Evolutionary conservation across 2,329 filamentous ascomycete genomes (phyloP), one percentile per base, ranked within the genome.

Genomic region (Cercospora sojina): DNA sequence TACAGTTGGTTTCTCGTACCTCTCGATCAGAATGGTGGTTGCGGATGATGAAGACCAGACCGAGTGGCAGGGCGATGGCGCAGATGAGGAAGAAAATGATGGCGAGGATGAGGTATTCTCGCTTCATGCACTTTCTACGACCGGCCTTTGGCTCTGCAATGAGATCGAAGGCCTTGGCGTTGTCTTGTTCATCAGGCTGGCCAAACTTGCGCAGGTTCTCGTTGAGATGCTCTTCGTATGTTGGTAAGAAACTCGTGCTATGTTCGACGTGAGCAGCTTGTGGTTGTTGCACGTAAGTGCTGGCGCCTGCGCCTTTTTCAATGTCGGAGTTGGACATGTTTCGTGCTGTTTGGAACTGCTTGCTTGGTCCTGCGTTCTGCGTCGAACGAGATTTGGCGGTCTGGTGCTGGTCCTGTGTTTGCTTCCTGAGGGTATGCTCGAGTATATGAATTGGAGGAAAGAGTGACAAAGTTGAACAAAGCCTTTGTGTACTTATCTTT

Each of bases 181-280:
- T 61, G 49, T 23, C 43, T 23, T 64, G 65, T 43, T 61, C 53
- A 43, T 60, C 56, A 32, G 60, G 43, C 13, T 58, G 55, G 27
- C 35, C 56, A 20, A 67, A 67, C 35, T 56, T 58, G 23, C 61
- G 65, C 25, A 67, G 29, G 55, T 64, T 64, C 9, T 64, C 49
- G 57, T 67, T 67, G 47, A 67, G 60, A 16, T 58, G 47, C 32
- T 60, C 43, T 62, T 67, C 62, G 62, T 67, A 67, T 10, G 61
- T 41, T 13, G 65, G 65, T 6, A 64, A 58, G n/a, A 67, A 67
- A 8, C 27, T 47, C 43, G 23, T 58, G 59, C 51, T 18, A 2
- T 23, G 43, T 16, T 38, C 61, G 16, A 59, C 43, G 31, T 53
- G 59, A 25, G 55, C 59, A n/a, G 31, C 20, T 23, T 16, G 23